Evolutionary conservation across 116 monocot species (phyloP).

Genomic region (Trichopus zeylanicus): DNA sequence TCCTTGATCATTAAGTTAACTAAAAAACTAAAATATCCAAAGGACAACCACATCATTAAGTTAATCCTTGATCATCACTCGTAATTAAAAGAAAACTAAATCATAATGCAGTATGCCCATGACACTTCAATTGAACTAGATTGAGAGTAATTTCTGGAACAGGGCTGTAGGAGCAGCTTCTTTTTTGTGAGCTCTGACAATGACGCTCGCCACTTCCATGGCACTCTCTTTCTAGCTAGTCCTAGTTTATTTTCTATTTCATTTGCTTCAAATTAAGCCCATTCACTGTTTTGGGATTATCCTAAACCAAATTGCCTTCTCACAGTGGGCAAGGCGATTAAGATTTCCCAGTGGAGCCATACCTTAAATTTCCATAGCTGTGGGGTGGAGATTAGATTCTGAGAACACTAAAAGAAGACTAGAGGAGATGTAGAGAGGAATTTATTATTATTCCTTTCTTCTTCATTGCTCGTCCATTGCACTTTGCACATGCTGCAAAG

Average conservation of each 20-base stretch:
- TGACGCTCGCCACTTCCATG: constrained; percentile 15
- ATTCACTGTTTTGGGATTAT: background rate
- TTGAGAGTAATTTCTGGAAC: background rate
- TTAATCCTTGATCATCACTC: too few relatives aligned
- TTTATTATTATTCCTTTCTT: too few relatives aligned
- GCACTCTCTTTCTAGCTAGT: background rate
- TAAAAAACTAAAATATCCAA: too few relatives aligned
- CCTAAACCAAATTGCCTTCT: background rate
- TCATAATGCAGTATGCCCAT: too few relatives aligned
- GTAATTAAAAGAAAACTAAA: too few relatives aligned
- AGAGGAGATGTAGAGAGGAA: too few relatives aligned
- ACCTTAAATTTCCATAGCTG: background rate
- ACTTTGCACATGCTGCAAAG: too few relatives aligned
- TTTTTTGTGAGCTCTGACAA: constrained; percentile 8
- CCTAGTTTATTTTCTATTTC: background rate
- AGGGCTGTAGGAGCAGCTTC: background rate
- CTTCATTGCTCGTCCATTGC: too few relatives aligned
- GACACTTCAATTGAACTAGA: background rate
- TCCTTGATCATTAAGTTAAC: too few relatives aligned
- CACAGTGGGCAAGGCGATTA: background rate
- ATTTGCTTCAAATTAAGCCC: constrained; percentile 5
- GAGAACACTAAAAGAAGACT: too few relatives aligned
- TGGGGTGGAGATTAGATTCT: background rate
- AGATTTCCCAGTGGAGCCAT: too few relatives aligned
- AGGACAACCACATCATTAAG: too few relatives aligned